Base-by-base conservation (phyloP, 2,329 filamentous ascomycete genomes). In the Cladosporium cucumerinum region DNA sequence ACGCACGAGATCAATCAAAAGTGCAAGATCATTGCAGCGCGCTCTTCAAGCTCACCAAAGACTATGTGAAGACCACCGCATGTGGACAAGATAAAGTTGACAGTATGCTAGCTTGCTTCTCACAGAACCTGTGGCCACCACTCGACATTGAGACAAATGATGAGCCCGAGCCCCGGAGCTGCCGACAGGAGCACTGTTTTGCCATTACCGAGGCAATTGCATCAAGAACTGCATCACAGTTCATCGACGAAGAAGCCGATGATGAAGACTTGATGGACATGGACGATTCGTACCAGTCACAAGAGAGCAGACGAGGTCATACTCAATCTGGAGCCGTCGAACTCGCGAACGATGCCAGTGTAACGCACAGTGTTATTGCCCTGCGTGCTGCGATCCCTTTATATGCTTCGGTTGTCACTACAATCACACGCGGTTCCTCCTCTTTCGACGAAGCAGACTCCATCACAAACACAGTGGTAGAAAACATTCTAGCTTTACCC, bases 251-350 rank as follows among this genome's bases (percentile, higher is more conserved):
- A 2, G 86, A 39, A 14, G 60, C 25, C 16, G 49, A 55, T 14
- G 60, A 55, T 21, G 60, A 62, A 28, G 60, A 89, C 68, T 73
- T 82, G 6, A 89, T 91, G 87, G 88, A 91, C 63, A 72, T 92
- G 5, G 89, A 92, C 70, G 82, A 83, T 36, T 82, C 85, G 14
- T 87, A 89, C 63, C 84, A 86, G 48, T 87, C 86, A 0, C 86
- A 89, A 68, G 79, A 79, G 61, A 87, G 83, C 67, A 81, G 67
- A 52, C 65, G 80, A 26, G 78, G 79, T 18, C 66, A 73, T 1
- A 74, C 79, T 32, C 78, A 77, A 34, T 54, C 69, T 49, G 69
- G 75, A 46, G 65, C 68, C 1, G 70, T 76, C 23, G 72, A 82
- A 18, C 72, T 86, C 49, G 80, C 86, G 49, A 81, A 85, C 81